Base-by-base conservation (phyloP, 2,329 filamentous ascomycete species). In the Drechslera avenae region DNA sequence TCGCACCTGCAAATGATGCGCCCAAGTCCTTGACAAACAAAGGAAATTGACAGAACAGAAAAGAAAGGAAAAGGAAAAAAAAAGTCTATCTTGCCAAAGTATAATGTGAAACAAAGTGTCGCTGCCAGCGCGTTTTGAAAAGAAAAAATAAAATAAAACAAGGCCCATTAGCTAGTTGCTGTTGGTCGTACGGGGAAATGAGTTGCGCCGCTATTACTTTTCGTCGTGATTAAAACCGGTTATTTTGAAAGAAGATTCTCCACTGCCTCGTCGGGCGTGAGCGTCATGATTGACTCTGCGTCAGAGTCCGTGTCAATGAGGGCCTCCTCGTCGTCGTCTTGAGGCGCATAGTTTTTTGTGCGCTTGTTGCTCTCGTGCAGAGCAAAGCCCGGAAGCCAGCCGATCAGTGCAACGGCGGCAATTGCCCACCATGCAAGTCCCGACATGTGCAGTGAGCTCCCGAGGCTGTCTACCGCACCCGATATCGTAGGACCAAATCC, bases 351-450 rank as follows among this genome's bases (percentile, higher is more conserved):
- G 12, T 55, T 46, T 16, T 55, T 46, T 16, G 59, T 37, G 33
- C 61, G 66, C 53, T 63, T 78, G 21, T 79, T 77, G 12, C 82
- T 79, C 64, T 93, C 89, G 30, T 85, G 85, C 74, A 97, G 89
- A 69, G 85, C 85, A 52, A 67, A 60, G 4, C 69, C 66, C 10
- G 71, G 71, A 14, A 64, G 56, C 68, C 71, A 73, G 37, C 92
- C 94, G 12, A 85, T 73, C 9, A 90, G 75, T 28, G 91, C 90
- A 26, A 97, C 85, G 3, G 88, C 65, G 7, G 88, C 90, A 59
- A 88, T 92, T 55, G 86, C 86, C 94, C 94, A 99, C 93, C 94
- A 99, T 0, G 91, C 88, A 28, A 97, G 80, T 16, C 91, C 91
- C 4, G 91, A 93, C 70, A 91, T 93, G 30, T 92, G 91, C 5